Evolutionary conservation across 176 grass and related monocot species (phyloP).

Genomic region (Aegilops bicornis): DNA sequence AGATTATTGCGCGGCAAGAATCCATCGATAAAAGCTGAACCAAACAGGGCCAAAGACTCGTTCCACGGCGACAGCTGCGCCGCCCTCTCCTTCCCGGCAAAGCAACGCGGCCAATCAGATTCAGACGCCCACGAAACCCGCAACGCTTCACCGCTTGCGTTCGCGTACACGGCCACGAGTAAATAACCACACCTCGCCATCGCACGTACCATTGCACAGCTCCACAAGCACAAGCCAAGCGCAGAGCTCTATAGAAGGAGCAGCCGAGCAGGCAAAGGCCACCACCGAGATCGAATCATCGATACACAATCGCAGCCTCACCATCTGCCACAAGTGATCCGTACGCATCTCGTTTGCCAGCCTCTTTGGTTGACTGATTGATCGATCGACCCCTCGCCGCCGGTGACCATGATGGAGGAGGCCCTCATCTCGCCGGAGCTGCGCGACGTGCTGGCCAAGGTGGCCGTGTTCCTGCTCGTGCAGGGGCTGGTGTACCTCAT

Average conservation of each 20-base stretch:
- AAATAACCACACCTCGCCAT: background rate
- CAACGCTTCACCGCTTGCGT: conserved; percentile 31
- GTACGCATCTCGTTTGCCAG: background rate
- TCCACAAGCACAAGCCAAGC: background rate
- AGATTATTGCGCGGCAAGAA: too few species aligned
- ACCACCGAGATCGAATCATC: background rate
- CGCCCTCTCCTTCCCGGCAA: background rate
- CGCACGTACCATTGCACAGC: too few species aligned
- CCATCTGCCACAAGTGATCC: background rate
- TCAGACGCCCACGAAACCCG: background rate
- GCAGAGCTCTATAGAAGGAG: conserved; percentile 40
- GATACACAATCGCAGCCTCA: background rate
- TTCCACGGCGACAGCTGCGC: background rate
- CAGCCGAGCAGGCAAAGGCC: background rate
- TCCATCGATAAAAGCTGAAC: too few species aligned
- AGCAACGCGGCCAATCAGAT: conserved; percentile 11
- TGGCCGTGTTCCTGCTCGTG: conserved; percentile 59
- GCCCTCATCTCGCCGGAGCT: conserved; percentile 54
- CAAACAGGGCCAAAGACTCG: too few species aligned
- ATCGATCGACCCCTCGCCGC: background rate
- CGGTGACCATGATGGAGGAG: conserved; percentile 39
- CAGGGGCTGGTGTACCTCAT: conserved; percentile 74
- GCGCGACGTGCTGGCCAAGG: conserved; percentile 47
- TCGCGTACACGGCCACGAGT: conserved; percentile 27
- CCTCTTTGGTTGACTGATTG: background rate